Evolutionary conservation across 176 grass and related monocot genomes (phyloP), one percentile per base, ranked within the genome.

Genomic region (Aegilops longissima): DNA sequence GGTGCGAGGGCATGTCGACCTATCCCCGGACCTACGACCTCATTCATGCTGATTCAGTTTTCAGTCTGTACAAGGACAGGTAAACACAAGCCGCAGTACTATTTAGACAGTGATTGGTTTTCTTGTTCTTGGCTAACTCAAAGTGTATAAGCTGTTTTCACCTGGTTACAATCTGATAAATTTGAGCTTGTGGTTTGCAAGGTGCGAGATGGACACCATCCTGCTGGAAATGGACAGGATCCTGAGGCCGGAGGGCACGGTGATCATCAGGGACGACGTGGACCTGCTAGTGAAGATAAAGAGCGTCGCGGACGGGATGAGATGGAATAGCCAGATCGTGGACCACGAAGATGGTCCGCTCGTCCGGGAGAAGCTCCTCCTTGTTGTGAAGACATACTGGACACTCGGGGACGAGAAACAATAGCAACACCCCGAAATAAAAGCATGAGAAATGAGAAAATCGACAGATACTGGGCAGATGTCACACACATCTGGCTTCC

Each of bases 11-110:
- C 71, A 91, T 96, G 94, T 99, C 97, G 31, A 94, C 97, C 0
- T 99, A 99, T 88, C 97, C 97, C 34, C 90, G 97, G 77, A 99
- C 97, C 8, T 99, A 99, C 21, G 97, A 96, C 70, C 94, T 99
- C 67, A 87, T 99, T 33, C 97, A 99, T 78, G 92, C 89, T 2
- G 89, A 99, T 87, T 87, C 87, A 63, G 39, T 99, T 10, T 96
- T 99, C 78, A 94, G 77, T 4, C 80, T 99, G 6, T 96, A 99
- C 87, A 89, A 91, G 38, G 80, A 91, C 80, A 96, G 92, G 97
- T 96, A 90, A 88, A 61, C 30, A 82, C 6, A 85, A 14, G 3
- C 35, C 47, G 75, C 59, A 17, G 21, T 9, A 9, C 25, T 54
- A 14, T 5, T 64, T 42, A 24, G 23, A 68, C n/a, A 3, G 42